A percentile compares a stretch with the other conserved stretches of the same genome.
Evolutionary conservation across 441 rosid genomes (phyloP).

Genomic region (Erodium moschatum): DNA sequence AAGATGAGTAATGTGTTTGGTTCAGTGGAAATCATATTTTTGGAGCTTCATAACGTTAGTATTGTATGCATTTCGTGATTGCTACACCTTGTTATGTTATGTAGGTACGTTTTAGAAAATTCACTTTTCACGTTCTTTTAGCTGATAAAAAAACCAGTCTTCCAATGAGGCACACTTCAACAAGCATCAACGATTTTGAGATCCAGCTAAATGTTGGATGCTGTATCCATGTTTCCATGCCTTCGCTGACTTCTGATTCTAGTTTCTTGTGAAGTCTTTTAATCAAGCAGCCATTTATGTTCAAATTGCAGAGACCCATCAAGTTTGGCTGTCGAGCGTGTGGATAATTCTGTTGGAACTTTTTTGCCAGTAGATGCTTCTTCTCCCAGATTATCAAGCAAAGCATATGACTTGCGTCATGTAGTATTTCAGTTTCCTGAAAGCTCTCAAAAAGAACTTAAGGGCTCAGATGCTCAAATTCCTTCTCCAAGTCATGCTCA

Average conservation of each 20-base stretch:
- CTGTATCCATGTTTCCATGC: background rate
- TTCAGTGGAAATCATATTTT: background rate
- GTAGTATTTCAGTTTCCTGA: constrained; percentile 51
- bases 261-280: background rate
- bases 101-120: background rate
- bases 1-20: background rate
- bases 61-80: background rate
- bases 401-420: constrained; percentile 73
- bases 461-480: constrained; percentile 29
- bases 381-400: constrained; percentile 39
- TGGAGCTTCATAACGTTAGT: background rate
- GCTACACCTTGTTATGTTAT: background rate
- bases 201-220: background rate
- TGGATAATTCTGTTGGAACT: constrained; percentile 70
- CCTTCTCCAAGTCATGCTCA: constrained; percentile 30
- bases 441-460: constrained; percentile 32
- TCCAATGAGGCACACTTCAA: too few species aligned
- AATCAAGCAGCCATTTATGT: constrained; percentile 1
- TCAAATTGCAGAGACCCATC: constrained; percentile 45
- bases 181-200: too few species aligned
- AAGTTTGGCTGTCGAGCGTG: constrained; percentile 83
- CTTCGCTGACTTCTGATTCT: background rate
- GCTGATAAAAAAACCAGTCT: too few species aligned
- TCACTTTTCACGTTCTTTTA: too few species aligned
- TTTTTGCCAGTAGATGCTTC: constrained; percentile 73